These are phyloP conservation scores for Kodamaea anthophila DNA, from an alignment of 1,139 yeast genomes.

Conservation along the genomic window DNA sequence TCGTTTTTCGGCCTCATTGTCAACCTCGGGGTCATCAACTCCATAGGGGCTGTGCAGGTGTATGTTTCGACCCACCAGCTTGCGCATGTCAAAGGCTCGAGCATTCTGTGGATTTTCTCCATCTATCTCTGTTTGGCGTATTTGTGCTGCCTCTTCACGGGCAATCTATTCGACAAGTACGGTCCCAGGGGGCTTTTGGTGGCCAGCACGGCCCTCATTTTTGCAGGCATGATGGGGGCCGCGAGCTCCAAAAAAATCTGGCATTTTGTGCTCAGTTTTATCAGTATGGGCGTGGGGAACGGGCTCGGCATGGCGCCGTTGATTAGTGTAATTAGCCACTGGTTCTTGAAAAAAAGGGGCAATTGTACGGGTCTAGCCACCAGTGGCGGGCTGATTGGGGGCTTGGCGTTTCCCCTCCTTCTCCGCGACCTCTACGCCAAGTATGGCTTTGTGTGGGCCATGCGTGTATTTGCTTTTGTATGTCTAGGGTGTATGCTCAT, in stretches of 20 bases:
- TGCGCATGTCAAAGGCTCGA: slow-evolving; percentile 30
- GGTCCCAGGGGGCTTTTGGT: slow-evolving; percentile 47
- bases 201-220: slow-evolving; percentile 39
- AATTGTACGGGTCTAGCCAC: slow-evolving; percentile 53
- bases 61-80: slow-evolving; percentile 50
- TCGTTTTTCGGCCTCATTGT: slow-evolving; percentile 52
- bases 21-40: slow-evolving; percentile 58
- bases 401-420: slow-evolving; percentile 52
- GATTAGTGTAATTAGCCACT: slow-evolving; percentile 56
- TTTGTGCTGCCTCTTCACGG: slow-evolving; percentile 53
- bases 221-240: slow-evolving; percentile 45
- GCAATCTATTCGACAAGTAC: slow-evolving; percentile 52
- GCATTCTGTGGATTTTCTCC: slow-evolving; percentile 61
- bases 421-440: slow-evolving; percentile 38
- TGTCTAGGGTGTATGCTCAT: slow-evolving; percentile 33
- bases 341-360: slow-evolving; percentile 52
- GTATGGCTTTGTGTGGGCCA: slow-evolving; percentile 59
- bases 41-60: slow-evolving; percentile 57
- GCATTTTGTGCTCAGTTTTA: slow-evolving; percentile 57
- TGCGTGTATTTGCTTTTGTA: slow-evolving; percentile 49
- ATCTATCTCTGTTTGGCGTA: slow-evolving; percentile 51
- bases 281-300: slow-evolving; percentile 51
- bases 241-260: slow-evolving; percentile 47
- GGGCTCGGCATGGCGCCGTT: slow-evolving; percentile 55
- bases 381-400: slow-evolving; percentile 60